Evolutionary conservation across 768 basidiomycete species (phyloP), one percentile per base, ranked within the genome.

Genomic region (Leccinum longicurvipes): DNA sequence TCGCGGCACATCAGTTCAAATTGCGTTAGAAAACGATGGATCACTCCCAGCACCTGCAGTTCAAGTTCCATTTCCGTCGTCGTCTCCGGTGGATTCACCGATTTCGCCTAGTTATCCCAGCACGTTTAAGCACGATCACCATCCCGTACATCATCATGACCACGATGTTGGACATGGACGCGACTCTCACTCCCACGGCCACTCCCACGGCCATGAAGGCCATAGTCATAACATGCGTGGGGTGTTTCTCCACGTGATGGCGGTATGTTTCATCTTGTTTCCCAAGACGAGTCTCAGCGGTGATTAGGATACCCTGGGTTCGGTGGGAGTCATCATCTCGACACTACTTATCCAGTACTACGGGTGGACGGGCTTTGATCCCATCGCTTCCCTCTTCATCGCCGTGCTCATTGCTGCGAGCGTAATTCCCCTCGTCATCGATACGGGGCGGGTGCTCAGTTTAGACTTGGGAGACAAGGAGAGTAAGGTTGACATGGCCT

Each of bases 141-240:
- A 82, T 64, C 74, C 70, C 41, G 64, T 57, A 23, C 65, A 67
- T 39, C 56, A 62, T 21, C 58, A 60, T 41, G 19, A 41, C 29
- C 55, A 59, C 39, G 54, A 62, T 47, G 34, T 44, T 54, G 60
- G 57, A 48, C 59, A 79, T 54, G 74, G 72, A n/a, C 69, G 79
- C 57, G 78, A 84, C 58, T 71, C 76, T 48, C 80, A 82, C 59
- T 73, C 79, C 47, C 83, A 85, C 68, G 70, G 73, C 3, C 84
- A 82, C 63, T 70, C 72, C 41, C 78, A 78, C 28, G 72, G 76
- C 11, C 88, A 87, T 62, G 89, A 93, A 70, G 88, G 91, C 1
- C 93, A 96, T 66, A 93, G 91, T 72, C 93, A 98, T 71, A 99
- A 99, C 69, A 99, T 99, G 97, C 89, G 94, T 31, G 97, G 97